Base-by-base conservation (phyloP, 805 yeast species). In the Myxozyma neglecta region DNA sequence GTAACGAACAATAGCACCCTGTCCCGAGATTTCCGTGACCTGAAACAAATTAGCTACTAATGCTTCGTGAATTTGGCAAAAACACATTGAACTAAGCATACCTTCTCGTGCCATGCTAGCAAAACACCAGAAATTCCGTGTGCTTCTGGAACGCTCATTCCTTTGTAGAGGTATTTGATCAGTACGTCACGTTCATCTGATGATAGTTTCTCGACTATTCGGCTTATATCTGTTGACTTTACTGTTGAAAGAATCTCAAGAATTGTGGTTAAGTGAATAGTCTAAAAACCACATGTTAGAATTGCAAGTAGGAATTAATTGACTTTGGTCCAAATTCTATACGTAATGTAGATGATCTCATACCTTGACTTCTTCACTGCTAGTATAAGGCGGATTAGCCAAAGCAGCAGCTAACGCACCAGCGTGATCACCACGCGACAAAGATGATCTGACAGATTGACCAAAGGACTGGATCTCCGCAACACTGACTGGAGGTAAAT, bases 21-120 rank as follows among this genome's bases (percentile, higher is more conserved):
- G 86, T 18, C 98, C 98, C 14, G 92, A 84, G 20, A 83, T 77
- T 64, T 88, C 96, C 42, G 90, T 86, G 18, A 93, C 83, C 67
- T 63, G 43, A 24, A 37, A n/a, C 32, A 18, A 40, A 49, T 34
- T 9, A 29, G 46, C 7, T 11, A 10, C 5, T 34, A n/a, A 43
- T 40, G 14, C 40, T 13, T 35, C 11, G 20, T 2, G 13, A 11
- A 35, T 10, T 20, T 14, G 14, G 18, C 11, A 20, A 16, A 9
- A 29, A 40, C 40, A 10, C n/a, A n/a, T n/a, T n/a, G 10, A 10
- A 8, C 16, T 8, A 35, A 36, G 16, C 61, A 45, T 32, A 66
- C 69, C 76, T 90, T 91, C 69, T 93, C 97, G 72, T 87, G 90
- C 99, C 99, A 94, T 37, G 87, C 84, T 69, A 94, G 82, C 68